Conservation (phyloP, 306 rosid species). For the Hylodesmum podocarpum region DNA sequence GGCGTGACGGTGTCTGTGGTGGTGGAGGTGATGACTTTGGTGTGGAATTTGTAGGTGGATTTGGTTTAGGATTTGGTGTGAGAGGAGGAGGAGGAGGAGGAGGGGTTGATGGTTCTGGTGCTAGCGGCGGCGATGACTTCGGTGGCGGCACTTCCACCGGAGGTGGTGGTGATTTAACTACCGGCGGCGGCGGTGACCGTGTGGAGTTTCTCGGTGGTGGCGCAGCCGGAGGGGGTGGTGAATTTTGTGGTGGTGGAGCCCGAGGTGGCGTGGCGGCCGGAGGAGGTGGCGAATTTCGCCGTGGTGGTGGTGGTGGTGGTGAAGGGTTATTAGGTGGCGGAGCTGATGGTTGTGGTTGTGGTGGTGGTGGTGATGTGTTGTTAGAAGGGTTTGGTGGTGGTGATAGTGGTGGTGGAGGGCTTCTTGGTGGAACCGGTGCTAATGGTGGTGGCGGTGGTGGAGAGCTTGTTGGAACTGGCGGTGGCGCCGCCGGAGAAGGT, state of each 20-base stretch:
- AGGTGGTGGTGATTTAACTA: conserved; percentile 39
- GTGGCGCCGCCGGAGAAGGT: conserved; percentile 34
- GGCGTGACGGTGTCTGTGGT: conserved; percentile 33
- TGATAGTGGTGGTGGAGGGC: conserved; percentile 45
- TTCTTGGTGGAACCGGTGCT: conserved; percentile 25
- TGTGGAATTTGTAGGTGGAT: conserved; percentile 48
- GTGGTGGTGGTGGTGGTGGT: conserved; percentile 30
- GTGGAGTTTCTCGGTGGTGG: conserved; percentile 47
- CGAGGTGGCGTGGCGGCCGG: conserved; percentile 21
- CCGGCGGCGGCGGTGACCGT: conserved; percentile 20
- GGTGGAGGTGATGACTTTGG: conserved; percentile 40
- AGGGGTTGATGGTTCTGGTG: conserved; percentile 40
- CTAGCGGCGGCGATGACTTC: conserved; percentile 36
- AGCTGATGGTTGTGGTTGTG: conserved; percentile 42
- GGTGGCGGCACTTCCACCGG: conserved; percentile 25
- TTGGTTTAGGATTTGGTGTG: conserved; percentile 43
- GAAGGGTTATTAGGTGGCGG: conserved; percentile 27
- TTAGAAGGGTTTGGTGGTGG: conserved; percentile 16
- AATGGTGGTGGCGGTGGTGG: conserved; percentile 22
- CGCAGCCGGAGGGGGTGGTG: conserved; percentile 32
- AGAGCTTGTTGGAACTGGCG: conserved; percentile 26
- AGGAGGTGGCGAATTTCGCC: conserved; percentile 46
- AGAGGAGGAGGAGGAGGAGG: conserved; percentile 41
- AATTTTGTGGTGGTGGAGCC: background rate
- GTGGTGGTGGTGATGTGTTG: conserved; percentile 24